Base-by-base conservation (phyloP, 2,329 filamentous ascomycete species). In the Aspergillus quadricinctus region DNA sequence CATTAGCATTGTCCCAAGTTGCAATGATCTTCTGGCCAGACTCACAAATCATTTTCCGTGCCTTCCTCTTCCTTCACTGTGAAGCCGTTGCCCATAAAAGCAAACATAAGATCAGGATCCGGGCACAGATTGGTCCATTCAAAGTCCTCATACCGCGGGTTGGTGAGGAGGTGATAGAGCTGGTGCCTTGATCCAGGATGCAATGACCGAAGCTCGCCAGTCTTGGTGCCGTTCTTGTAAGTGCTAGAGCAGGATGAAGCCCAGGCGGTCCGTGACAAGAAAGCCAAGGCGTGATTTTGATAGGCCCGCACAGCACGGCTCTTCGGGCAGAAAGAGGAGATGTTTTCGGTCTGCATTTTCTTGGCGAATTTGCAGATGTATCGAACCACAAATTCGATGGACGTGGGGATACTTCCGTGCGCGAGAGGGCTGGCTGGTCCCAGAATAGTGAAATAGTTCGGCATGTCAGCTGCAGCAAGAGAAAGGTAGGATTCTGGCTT, bases 51-150 rank as follows among this genome's bases (percentile, higher is more conserved):
- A 28, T 28, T 28, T 7, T 28, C 27, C 27, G 27, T 28, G 27
- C 27, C 27, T 28, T 28, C 27, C 27, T 28, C 27, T 28, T 28
- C 27, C 27, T 28, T 28, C 27, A 28, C 27, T 28, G 27, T 28
- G 35, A 52, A 52, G 14, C 49, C 49, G 28, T 52, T 52, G 43
- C 43, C 43, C n/a, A 52, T 17, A 31, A 31, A 52, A 17, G 49
- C 49, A 52, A 52, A 52, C 23, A 41, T 37, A 31, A 52, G 31
- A 11, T 52, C 17, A 8, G 49, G 21, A 25, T 52, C 49, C n/a
- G 19, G 8, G 21, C 49, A 52, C 21, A 31, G 49, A 28, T 37
- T 52, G 7, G 40, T 17, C 49, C 49, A 52, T 19, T 52, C 49
- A 9, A 52, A 31, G 27, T 52, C 49, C 31, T 52, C 49, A 25